Conservation (phyloP, 306 rosid species). For the Lupinus albus region DNA sequence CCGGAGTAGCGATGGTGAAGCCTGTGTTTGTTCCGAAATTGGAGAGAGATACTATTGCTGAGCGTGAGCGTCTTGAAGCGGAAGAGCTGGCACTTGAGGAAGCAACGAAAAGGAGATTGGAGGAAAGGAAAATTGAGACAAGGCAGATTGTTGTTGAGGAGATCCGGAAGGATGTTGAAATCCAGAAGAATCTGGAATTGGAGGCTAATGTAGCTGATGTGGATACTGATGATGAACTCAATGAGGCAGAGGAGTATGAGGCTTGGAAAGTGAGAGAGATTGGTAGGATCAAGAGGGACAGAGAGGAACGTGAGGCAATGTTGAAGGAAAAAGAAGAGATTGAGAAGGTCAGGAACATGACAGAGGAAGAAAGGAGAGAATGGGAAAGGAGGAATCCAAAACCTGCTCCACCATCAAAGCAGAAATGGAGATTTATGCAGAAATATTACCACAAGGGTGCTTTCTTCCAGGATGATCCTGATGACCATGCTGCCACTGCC, state of each 20-base stretch:
- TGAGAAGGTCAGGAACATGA: constrained; percentile 90
- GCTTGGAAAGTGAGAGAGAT: constrained; percentile 97
- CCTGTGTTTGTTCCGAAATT: constrained; percentile 92
- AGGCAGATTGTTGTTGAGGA: constrained; percentile 94
- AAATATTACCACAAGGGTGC: constrained; percentile 96
- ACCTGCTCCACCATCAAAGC: constrained; percentile 57
- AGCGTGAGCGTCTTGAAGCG: constrained; percentile 90
- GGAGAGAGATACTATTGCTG: constrained; percentile 91
- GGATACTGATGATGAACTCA: constrained; percentile 92
- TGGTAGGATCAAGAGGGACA: constrained; percentile 90
- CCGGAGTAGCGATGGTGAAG: constrained; percentile 89
- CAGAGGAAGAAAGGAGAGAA: constrained; percentile 97
- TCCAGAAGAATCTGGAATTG: constrained; percentile 80
- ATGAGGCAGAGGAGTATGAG: constrained; percentile 95
- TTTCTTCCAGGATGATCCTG: constrained; percentile 76
- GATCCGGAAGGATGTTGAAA: constrained; percentile 83
- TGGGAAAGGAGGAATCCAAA: constrained; percentile 98
- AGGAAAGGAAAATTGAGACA: constrained; percentile 81
- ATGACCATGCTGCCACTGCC: constrained; percentile 57
- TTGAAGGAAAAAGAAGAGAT: constrained; percentile 88
- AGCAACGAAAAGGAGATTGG: constrained; percentile 69
- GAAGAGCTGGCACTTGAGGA: constrained; percentile 85
- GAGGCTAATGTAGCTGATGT: constrained; percentile 91
- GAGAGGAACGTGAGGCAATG: constrained; percentile 82
- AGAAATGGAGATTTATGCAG: constrained; percentile 97